Percentiles rank a stretch among this genome's conserved stretches.
phyloP scores from a whole-genome alignment of 2,329 filamentous ascomycete species.

The Epichloe amarillans region DNA sequence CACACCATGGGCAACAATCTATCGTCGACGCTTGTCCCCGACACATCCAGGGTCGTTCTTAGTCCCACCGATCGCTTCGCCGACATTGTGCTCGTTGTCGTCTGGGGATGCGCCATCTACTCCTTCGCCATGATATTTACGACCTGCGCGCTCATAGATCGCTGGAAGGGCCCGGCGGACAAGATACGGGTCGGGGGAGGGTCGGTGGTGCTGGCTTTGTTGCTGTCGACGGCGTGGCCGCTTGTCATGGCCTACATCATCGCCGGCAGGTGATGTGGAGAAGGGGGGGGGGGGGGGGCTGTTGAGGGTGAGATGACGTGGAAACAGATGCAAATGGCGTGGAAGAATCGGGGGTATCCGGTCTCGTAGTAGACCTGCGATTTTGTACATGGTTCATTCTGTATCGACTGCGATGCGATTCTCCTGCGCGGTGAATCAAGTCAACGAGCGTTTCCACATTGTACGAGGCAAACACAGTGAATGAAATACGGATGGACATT shows the following conservation, averaged over 20 bases:
- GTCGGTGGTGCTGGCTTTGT: slow-evolving; percentile 17
- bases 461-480: no score
- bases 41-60: slow-evolving; percentile 23
- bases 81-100: slow-evolving; percentile 19
- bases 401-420: no score
- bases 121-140: slow-evolving; percentile 28
- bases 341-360: no score
- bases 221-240: slow-evolving; percentile 23
- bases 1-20: slow-evolving; percentile 26
- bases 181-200: slow-evolving; percentile 17
- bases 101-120: slow-evolving; percentile 24
- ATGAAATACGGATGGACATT: neutral
- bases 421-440: no score
- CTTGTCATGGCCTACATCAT: slow-evolving; percentile 22
- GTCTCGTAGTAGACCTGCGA: no score
- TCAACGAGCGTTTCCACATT: no score
- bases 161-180: slow-evolving; percentile 27
- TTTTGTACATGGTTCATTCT: no score
- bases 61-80: slow-evolving; percentile 17
- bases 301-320: no score
- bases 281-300: neutral
- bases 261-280: slow-evolving; percentile 9
- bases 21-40: slow-evolving; percentile 23
- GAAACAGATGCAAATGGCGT: no score
- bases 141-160: slow-evolving; percentile 27